Conservation (phyloP, 257 asterid genomes). For the Rubia yunnanensis region DNA sequence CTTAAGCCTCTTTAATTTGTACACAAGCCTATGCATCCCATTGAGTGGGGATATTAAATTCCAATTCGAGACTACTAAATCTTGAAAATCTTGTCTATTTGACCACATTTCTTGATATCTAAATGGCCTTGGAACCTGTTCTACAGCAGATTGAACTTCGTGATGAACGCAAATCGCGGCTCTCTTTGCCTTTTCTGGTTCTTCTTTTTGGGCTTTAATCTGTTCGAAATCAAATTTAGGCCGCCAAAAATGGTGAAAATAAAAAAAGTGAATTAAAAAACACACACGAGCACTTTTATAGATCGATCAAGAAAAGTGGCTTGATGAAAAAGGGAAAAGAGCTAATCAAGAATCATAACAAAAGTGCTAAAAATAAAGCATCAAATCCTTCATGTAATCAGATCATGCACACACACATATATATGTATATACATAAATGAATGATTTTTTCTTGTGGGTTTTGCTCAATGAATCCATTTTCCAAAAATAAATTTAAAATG, state of each 20-base stretch:
- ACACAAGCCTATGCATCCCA: too few species aligned
- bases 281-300: constrained; percentile 6
- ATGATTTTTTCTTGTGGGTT: background rate
- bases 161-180: constrained; percentile 91
- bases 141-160: too few species aligned
- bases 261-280: background rate
- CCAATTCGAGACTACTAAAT: too few species aligned
- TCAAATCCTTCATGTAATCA: constrained; percentile 6
- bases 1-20: too few species aligned
- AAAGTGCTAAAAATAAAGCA: background rate
- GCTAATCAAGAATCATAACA: background rate
- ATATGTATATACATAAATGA: background rate
- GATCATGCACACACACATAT: constrained; percentile 10
- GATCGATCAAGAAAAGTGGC: background rate
- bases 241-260: constrained; percentile 2
- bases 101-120: too few species aligned
- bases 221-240: constrained; percentile 10
- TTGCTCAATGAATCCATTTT: background rate
- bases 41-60: too few species aligned
- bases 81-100: too few species aligned
- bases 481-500: too few species aligned
- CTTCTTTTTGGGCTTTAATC: constrained; percentile 71
- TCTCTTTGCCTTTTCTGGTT: constrained; percentile 61
- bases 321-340: background rate
- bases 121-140: too few species aligned